Percentiles rank a stretch among this genome's conserved stretches.
phyloP scores from a whole-genome alignment of 2,329 filamentous ascomycete species.

The Trichoderma koningii region DNA sequence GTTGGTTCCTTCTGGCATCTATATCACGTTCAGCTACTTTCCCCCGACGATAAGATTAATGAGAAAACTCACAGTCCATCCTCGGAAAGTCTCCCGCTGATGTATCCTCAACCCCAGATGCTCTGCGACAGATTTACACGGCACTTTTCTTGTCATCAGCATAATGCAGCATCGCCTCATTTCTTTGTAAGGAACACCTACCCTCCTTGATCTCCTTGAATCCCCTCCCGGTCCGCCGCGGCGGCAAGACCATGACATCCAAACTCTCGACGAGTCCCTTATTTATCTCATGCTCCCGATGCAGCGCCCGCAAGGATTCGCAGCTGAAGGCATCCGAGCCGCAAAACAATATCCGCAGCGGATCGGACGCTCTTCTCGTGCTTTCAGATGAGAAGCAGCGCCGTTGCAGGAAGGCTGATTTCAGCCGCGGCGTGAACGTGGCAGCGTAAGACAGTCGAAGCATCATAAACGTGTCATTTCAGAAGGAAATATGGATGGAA shows the following conservation, averaged over 20 bases:
- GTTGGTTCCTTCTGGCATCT: conserved; percentile 66
- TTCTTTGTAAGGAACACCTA: too few species aligned
- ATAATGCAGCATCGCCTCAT: background rate
- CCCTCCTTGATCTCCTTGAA: conserved; percentile 68
- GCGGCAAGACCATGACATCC: conserved; percentile 80
- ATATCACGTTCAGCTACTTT: conserved; percentile 21
- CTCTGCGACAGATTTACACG: conserved; percentile 67
- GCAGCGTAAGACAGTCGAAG: conserved; percentile 28
- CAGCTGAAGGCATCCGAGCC: conserved; percentile 92
- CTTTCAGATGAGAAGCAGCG: conserved; percentile 32
- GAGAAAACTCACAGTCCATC: conserved; percentile 65
- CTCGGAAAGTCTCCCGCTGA: conserved; percentile 77
- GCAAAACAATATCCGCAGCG: conserved; percentile 86
- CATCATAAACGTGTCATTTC: conserved; percentile 28
- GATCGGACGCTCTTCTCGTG: conserved; percentile 46
- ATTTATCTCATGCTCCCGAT: conserved; percentile 57
- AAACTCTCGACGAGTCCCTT: conserved; percentile 68
- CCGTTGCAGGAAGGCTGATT: conserved; percentile 19
- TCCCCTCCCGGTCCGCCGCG: conserved; percentile 76
- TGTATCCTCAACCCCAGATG: conserved; percentile 68
- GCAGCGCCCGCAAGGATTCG: conserved; percentile 69
- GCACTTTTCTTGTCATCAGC: conserved; percentile 54
- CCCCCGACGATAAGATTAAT: too few species aligned
- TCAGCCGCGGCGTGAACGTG: conserved; percentile 25
- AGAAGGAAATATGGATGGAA: background rate